Percentiles rank a stretch among this genome's conserved stretches.
Evolutionary conservation across 2,329 filamentous ascomycete species (phyloP).

Genomic region (Cercospora brassicicola): DNA sequence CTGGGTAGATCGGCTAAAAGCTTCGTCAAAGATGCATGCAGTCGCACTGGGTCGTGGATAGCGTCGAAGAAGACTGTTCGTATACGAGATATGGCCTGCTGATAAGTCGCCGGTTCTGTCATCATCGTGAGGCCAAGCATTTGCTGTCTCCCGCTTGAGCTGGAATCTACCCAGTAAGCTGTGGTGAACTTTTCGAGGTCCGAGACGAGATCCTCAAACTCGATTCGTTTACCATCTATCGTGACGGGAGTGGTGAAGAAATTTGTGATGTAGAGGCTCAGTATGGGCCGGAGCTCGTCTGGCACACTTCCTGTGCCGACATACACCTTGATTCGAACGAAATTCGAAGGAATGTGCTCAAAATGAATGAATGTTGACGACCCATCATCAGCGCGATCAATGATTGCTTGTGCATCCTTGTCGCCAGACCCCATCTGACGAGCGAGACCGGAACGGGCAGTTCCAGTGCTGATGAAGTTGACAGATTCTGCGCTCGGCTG

Average conservation of each 20-base stretch:
- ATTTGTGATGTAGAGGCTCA: slow-evolving; percentile 82
- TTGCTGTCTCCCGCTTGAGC: slow-evolving; percentile 72
- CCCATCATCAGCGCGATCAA: slow-evolving; percentile 66
- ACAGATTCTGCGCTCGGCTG: slow-evolving; percentile 88
- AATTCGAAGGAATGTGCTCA: slow-evolving; percentile 89
- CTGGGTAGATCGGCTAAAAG: slow-evolving; percentile 90
- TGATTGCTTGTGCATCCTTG: slow-evolving; percentile 70
- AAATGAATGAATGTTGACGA: slow-evolving; percentile 88
- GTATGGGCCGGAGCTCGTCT: slow-evolving; percentile 77
- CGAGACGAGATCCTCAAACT: slow-evolving; percentile 90
- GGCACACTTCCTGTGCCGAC: slow-evolving; percentile 77
- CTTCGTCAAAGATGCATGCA: slow-evolving; percentile 68
- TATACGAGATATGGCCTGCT: slow-evolving; percentile 77
- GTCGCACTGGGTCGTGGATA: slow-evolving; percentile 73
- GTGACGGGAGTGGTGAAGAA: slow-evolving; percentile 92
- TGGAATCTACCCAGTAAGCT: slow-evolving; percentile 71
- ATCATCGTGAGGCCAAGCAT: slow-evolving; percentile 79
- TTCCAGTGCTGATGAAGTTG: slow-evolving; percentile 86
- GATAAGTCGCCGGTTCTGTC: slow-evolving; percentile 85
- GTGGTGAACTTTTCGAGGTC: slow-evolving; percentile 90
- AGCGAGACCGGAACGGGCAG: slow-evolving; percentile 78
- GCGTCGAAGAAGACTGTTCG: slow-evolving; percentile 83
- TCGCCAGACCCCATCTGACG: slow-evolving; percentile 65
- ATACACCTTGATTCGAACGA: slow-evolving; percentile 80
- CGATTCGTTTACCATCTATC: slow-evolving; percentile 71